Percentiles rank a stretch among this genome's conserved stretches.
Evolutionary conservation across 75 land plant species (phyloP).

Genomic region (Selaginella moellendorffii): DNA sequence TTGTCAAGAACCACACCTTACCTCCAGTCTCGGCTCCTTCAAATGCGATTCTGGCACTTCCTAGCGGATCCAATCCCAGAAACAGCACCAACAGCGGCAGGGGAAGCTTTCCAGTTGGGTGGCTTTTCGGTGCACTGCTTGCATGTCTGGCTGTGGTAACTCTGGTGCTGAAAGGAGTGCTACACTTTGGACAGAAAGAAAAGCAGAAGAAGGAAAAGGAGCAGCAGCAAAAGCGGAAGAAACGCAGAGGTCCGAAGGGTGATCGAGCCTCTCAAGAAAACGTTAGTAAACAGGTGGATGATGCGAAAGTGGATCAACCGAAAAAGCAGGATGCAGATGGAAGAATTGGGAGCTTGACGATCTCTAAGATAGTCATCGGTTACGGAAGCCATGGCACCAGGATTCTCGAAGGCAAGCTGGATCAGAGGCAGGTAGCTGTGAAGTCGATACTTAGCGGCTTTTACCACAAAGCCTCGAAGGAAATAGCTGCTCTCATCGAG

Average conservation of each 20-base stretch:
- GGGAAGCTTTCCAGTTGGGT: no score
- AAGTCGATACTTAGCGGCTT: conserved; percentile 59
- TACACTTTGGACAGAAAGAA: background rate
- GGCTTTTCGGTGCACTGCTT: no score
- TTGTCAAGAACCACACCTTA: no score
- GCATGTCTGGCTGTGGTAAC: no score
- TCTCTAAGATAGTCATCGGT: conserved; percentile 45
- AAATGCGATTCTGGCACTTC: no score
- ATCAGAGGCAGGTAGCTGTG: conserved; percentile 73
- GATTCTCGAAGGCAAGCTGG: conserved; percentile 61
- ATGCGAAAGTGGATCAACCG: background rate
- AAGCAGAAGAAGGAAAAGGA: background rate
- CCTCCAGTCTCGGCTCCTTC: no score
- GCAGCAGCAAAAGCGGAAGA: background rate
- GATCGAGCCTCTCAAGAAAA: background rate
- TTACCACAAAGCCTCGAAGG: conserved; percentile 74
- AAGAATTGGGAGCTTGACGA: conserved; percentile 9
- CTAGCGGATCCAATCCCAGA: no score
- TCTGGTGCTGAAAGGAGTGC: no score
- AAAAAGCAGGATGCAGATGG: conserved; percentile 4
- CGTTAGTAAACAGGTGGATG: background rate
- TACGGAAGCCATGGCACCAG: conserved; percentile 90
- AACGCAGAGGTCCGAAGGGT: background rate
- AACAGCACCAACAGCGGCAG: no score
- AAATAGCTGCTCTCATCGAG: conserved; percentile 62